Conservation (phyloP, 176 grass and related monocot species). For the Musa acuminata region DNA sequence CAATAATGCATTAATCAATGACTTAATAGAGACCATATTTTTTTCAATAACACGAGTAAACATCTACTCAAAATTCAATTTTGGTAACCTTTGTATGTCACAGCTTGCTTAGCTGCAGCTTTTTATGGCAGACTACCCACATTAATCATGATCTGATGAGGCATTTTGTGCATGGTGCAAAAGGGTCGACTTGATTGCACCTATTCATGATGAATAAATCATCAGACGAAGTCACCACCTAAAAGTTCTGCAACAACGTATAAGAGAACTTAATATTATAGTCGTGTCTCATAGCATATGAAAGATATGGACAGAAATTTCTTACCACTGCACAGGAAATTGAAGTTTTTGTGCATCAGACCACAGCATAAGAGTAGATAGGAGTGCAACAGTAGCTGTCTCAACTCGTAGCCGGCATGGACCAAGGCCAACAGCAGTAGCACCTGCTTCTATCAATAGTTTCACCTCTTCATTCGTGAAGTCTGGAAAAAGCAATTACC, state of each 20-base stretch:
- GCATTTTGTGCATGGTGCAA: too few species aligned
- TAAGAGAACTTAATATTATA: neutral
- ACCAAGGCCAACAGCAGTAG: slow-evolving; percentile 52
- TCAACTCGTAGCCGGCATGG: slow-evolving; percentile 73
- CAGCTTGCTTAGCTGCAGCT: too few species aligned
- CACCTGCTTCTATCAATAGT: slow-evolving; percentile 51
- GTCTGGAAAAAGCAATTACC: slow-evolving; percentile 30
- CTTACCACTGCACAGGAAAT: slow-evolving; percentile 15
- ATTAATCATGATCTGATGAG: too few species aligned
- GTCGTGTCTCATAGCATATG: neutral
- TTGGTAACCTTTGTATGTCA: too few species aligned
- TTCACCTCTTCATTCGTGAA: slow-evolving; percentile 77
- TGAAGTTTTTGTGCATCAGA: slow-evolving; percentile 42
- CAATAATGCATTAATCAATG: too few species aligned
- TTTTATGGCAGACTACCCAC: too few species aligned
- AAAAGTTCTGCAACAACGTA: neutral
- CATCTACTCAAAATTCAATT: too few species aligned
- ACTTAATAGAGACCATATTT: too few species aligned
- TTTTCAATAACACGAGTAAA: too few species aligned
- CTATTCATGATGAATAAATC: neutral
- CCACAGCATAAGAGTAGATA: slow-evolving; percentile 84
- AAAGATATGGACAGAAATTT: neutral
- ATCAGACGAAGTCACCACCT: neutral
- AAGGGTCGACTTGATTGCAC: neutral
- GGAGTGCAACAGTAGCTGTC: slow-evolving; percentile 64